These are phyloP conservation scores for Dipteronia dyeriana DNA, from an alignment of 345 rosid genomes.

Conservation along the genomic window DNA sequence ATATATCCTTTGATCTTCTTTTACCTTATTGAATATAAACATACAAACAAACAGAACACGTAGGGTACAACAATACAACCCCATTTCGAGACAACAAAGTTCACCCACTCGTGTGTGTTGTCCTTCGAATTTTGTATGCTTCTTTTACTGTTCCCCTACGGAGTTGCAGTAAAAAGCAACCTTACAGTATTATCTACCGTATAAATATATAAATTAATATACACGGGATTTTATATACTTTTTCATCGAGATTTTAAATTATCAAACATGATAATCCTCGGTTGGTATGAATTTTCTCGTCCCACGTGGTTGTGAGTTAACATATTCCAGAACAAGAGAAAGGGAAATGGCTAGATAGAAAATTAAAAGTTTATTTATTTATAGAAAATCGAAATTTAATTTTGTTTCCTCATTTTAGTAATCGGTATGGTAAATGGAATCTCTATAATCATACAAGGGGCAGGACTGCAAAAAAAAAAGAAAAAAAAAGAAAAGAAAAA, in stretches of 20 bases:
- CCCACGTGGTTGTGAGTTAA: too few relatives aligned
- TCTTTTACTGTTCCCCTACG: background rate
- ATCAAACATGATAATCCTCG: too few relatives aligned
- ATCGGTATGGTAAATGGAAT: background rate
- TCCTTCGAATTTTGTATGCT: background rate
- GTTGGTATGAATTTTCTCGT: too few relatives aligned
- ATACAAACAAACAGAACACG: background rate
- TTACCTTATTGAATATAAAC: constrained; percentile 13
- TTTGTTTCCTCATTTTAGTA: background rate
- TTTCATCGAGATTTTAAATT: too few relatives aligned
- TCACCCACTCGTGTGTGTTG: constrained; percentile 29
- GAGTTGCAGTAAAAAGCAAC: background rate
- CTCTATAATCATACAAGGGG: constrained; percentile 1
- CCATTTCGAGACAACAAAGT: background rate
- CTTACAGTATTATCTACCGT: too few relatives aligned
- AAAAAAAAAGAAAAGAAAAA: too few relatives aligned
- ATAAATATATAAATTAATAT: too few relatives aligned
- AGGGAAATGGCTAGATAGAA: too few relatives aligned
- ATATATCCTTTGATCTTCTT: background rate
- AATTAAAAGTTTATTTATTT: too few relatives aligned
- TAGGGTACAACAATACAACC: background rate
- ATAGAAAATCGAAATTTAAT: background rate
- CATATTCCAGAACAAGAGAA: too few relatives aligned
- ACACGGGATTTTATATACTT: too few relatives aligned
- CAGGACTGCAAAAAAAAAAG: constrained; percentile 9